phyloP scores from a whole-genome alignment of 768 basidiomycete genomes.

The Rossbeevera mucosa region DNA sequence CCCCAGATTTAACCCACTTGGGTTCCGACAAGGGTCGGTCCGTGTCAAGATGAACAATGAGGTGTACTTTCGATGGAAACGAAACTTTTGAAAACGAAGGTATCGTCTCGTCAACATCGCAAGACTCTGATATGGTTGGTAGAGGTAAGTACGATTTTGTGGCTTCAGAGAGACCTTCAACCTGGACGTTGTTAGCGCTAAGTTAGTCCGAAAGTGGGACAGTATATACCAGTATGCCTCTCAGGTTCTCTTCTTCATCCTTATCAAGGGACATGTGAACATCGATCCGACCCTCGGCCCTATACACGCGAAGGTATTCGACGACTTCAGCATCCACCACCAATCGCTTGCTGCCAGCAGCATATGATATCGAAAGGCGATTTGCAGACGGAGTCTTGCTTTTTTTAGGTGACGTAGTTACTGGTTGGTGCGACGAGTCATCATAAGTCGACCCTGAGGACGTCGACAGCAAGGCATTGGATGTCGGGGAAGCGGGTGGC shows the following conservation, averaged over 20 bases:
- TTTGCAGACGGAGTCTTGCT: slow-evolving; percentile 65
- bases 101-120: slow-evolving; percentile 56
- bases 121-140: slow-evolving; percentile 38
- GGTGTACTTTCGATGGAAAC: slow-evolving; percentile 53
- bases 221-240: slow-evolving; percentile 69
- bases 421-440: slow-evolving; percentile 38
- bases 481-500: slow-evolving; percentile 53
- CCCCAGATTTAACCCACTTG: slow-evolving; percentile 94
- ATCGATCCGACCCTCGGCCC: slow-evolving; percentile 83
- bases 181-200: slow-evolving; percentile 37
- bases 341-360: slow-evolving; percentile 79
- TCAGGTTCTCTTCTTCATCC: slow-evolving; percentile 52
- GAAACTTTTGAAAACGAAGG: slow-evolving; percentile 63
- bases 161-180: slow-evolving; percentile 68
- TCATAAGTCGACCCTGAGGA: slow-evolving; percentile 39
- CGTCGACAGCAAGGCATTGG: slow-evolving; percentile 41
- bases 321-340: slow-evolving; percentile 89
- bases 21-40: slow-evolving; percentile 89
- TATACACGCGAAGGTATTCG: slow-evolving; percentile 71
- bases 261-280: slow-evolving; percentile 59
- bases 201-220: slow-evolving; percentile 1
- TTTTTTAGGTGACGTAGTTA: slow-evolving; percentile 27
- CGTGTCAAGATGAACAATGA: slow-evolving; percentile 79
- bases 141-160: slow-evolving; percentile 68
- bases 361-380: slow-evolving; percentile 92